Conservation (phyloP, 352 stramenopile genomes). For the Phytopythium ostracodes region DNA sequence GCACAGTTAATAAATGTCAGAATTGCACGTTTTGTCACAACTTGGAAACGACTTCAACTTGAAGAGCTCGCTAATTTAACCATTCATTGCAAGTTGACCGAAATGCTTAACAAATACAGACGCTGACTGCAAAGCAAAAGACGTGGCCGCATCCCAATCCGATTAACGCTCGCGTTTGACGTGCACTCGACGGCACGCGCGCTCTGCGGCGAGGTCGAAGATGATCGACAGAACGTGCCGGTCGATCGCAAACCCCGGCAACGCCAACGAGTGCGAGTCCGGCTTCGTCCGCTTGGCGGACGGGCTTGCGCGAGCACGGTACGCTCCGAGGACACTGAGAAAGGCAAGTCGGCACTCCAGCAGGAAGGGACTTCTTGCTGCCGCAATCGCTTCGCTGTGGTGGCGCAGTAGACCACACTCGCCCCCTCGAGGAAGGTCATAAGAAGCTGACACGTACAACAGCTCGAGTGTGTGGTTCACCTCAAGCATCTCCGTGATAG, state of each 20-base stretch:
- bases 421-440: neutral
- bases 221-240: neutral
- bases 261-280: neutral
- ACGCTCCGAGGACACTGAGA: neutral
- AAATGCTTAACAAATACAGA: no score
- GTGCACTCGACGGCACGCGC: neutral
- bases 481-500: neutral
- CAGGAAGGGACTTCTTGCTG: neutral
- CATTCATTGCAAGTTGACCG: no score
- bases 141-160: no score
- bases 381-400: neutral
- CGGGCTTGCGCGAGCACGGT: no score
- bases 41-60: no score
- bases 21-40: no score
- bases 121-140: no score
- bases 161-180: neutral
- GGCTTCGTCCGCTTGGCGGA: neutral
- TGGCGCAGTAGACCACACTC: neutral
- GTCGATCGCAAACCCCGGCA: neutral
- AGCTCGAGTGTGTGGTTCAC: neutral
- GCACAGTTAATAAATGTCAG: no score
- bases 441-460: neutral
- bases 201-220: conserved; percentile 1
- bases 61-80: no score
- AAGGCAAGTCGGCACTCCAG: neutral